A percentile compares a stretch with the other conserved stretches of the same genome.
Evolutionary conservation across 2,329 filamentous ascomycete species (phyloP).

Genomic region (Gliomastix tumulicola): DNA sequence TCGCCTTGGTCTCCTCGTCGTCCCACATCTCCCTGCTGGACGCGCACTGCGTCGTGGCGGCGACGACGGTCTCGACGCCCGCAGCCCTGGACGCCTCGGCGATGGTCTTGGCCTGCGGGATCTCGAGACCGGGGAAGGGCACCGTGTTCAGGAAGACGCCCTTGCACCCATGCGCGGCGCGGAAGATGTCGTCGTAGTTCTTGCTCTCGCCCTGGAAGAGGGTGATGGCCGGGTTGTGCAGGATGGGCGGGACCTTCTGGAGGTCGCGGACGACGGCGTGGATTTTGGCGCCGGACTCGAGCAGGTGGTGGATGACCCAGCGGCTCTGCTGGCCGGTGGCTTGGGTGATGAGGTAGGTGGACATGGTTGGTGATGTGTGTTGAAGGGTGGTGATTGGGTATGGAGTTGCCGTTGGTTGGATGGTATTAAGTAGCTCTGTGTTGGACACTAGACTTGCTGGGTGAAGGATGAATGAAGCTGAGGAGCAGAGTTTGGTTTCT

Average conservation of each 20-base stretch:
- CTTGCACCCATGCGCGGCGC: conserved; percentile 22
- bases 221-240: conserved; percentile 17
- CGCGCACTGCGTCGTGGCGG: conserved; percentile 12
- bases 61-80: conserved; percentile 19
- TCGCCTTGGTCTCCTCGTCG: conserved; percentile 5
- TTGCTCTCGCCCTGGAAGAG: conserved; percentile 26
- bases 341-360: conserved; percentile 25
- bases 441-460: too few relatives aligned
- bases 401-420: too few relatives aligned
- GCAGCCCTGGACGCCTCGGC: conserved; percentile 20
- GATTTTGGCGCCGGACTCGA: conserved; percentile 21
- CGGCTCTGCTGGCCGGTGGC: conserved; percentile 23
- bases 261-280: conserved; percentile 27
- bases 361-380: too few relatives aligned
- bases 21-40: conserved; percentile 14
- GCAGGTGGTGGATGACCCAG: conserved; percentile 20
- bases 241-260: conserved; percentile 15
- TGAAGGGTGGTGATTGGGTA: too few relatives aligned
- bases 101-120: conserved; percentile 18
- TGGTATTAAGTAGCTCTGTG: too few relatives aligned
- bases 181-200: conserved; percentile 18
- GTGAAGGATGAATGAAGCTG: too few relatives aligned
- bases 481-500: too few relatives aligned
- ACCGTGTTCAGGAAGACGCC: conserved; percentile 20
- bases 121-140: conserved; percentile 17